Evolutionary conservation across 2,329 filamentous ascomycete species (phyloP).

Genomic region (Neopestalotiopsis sp.): DNA sequence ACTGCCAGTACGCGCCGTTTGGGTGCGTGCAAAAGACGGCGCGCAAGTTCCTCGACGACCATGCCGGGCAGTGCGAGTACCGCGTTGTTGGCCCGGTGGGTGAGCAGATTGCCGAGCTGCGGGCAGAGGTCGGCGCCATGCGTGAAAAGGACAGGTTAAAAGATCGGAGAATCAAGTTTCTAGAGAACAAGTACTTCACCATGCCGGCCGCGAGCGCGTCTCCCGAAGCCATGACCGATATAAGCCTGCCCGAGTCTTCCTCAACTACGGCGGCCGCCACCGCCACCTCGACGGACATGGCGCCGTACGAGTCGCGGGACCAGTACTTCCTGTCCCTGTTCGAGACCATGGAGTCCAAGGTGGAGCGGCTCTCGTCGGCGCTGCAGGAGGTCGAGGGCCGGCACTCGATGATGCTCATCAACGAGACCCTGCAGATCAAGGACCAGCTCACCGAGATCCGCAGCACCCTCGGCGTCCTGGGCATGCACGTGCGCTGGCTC

Average conservation of each 20-base stretch:
- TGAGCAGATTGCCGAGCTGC: constrained; percentile 52
- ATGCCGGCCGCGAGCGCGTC: constrained; percentile 29
- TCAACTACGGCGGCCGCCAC: constrained; percentile 19
- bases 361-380: constrained; percentile 62
- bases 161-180: constrained; percentile 47
- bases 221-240: constrained; percentile 30
- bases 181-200: constrained; percentile 42
- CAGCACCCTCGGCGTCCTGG: constrained; percentile 62
- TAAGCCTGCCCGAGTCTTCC: constrained; percentile 30
- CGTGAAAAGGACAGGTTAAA: constrained; percentile 45
- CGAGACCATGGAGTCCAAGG: constrained; percentile 58
- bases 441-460: constrained; percentile 67
- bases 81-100: constrained; percentile 58
- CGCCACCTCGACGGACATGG: constrained; percentile 23
- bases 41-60: constrained; percentile 48
- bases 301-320: constrained; percentile 46
- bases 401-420: constrained; percentile 66
- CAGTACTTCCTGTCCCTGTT: constrained; percentile 52
- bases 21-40: constrained; percentile 51
- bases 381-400: constrained; percentile 64
- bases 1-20: constrained; percentile 54
- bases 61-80: constrained; percentile 56
- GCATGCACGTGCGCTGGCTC: constrained; percentile 65
- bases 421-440: constrained; percentile 65
- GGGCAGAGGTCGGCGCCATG: constrained; percentile 52